phyloP scores from a whole-genome alignment of 2,329 filamentous ascomycete species.

The Ramularia endophylla region DNA sequence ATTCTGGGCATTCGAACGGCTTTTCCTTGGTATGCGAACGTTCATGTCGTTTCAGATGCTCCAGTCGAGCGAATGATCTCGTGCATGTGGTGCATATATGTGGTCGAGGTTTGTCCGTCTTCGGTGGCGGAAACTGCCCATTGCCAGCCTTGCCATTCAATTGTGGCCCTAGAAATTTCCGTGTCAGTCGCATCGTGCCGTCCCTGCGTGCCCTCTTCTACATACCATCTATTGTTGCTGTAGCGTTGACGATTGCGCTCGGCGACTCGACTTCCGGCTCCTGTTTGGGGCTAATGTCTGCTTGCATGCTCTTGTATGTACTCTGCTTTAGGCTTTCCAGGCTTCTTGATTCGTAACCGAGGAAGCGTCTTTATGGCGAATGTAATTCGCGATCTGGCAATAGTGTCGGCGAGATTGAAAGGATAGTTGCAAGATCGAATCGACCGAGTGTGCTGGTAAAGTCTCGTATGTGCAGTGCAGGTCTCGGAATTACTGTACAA shows the following conservation, averaged over 20 bases:
- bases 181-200: background rate
- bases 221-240: constrained; percentile 17
- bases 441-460: no score
- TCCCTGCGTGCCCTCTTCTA: background rate
- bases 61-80: constrained; percentile 86
- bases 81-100: constrained; percentile 89
- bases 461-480: no score
- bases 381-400: no score
- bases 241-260: constrained; percentile 13
- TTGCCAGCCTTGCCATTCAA: constrained; percentile 15
- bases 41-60: constrained; percentile 96
- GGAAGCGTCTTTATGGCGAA: no score
- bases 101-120: constrained; percentile 94
- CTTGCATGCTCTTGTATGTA: constrained; percentile 21
- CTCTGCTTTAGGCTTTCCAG: no score
- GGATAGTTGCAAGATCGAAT: no score
- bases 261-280: constrained; percentile 24
- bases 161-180: constrained; percentile 1
- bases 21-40: constrained; percentile 99
- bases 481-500: no score
- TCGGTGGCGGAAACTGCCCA: constrained; percentile 66
- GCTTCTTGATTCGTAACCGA: no score
- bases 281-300: constrained; percentile 18
- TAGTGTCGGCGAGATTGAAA: no score
- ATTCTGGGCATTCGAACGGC: constrained; percentile 95